Base-by-base conservation (phyloP, 2,329 filamentous ascomycete genomes). In the Gnomoniopsis sp. region DNA sequence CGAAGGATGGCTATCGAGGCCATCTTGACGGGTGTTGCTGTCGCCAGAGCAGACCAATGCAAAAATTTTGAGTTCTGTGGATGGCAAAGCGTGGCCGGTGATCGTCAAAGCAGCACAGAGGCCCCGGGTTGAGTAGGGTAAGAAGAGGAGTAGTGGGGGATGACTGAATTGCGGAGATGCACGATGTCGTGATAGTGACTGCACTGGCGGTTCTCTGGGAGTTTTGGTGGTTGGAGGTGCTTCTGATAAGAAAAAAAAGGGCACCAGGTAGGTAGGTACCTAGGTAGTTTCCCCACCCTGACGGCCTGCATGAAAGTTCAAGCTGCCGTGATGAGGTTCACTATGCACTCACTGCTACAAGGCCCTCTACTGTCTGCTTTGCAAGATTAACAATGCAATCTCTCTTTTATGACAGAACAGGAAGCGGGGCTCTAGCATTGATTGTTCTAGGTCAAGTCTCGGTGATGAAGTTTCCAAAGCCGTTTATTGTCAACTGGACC, bases 1-100 rank as follows among this genome's bases (percentile, higher is more conserved):
- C 76, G 76, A 65, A 78, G 69, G 57, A 79, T 66, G 58, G 74
- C 70, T 55, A 75, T 63, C 49, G 75, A 72, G 52, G 75, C 74
- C 80, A 83, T 82, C 59, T 61, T 65, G 58, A 62, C 8, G n/a
- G 33, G 21, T 7, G 33, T 53, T 52, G 50, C 17, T 7, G 50
- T 57, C 41, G 49, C 53, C 22, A 46, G 34, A 47, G 41, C 30
- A 36, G 34, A 15, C 23, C 48, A 14, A 44, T 19, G 43, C 21
- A 47, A 22, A 26, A 33, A 53, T 26, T 47, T 15, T 22, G 43
- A 48, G 19, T 14, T 22, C 38, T 46, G 38, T 44, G 21, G 36
- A 10, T 12, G 44, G 43, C 33, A 19, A 36, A 30, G 36, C 26
- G 49, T 15, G 41, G 19, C 19, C 30, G 33, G 17, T 30, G 17